Evolutionary conservation across 768 basidiomycete genomes (phyloP), one percentile per base, ranked within the genome.

Genomic region (Tulasnella sp.): DNA sequence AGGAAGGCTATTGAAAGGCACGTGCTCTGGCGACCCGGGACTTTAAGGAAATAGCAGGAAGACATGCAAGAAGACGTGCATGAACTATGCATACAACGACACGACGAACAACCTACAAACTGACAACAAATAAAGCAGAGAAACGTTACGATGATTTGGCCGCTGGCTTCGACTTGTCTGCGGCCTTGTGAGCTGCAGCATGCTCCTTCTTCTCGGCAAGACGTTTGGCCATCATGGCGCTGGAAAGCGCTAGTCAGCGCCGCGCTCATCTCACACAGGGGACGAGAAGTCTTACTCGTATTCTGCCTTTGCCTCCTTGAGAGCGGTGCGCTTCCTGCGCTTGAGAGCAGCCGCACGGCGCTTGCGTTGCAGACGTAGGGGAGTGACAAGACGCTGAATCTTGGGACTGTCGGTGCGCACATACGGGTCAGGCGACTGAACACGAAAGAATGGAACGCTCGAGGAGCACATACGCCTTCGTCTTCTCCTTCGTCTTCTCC

Each of bases 341-440:
- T 95, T 93, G 88, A 98, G 90, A 71, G 95, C 90, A 82, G 88
- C 91, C 84, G 97, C 91, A 89, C 94, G 96, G 83, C 97, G 94
- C 87, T 95, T 93, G 87, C 96, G 94, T 88, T 99, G 97, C 84
- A 98, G 93, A 84, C 96, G 94, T 84, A 94, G 85, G 83, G 97
- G 97, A 72, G 96, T 98, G 83, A 98, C 96, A 80, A 98, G 91
- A 84, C 97, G 92, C 88, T 98, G 96, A 86, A 98, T 98, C 89
- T 97, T 97, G 84, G 97, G 96, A 83, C 95, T 95, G 78, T 27
- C 34, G 46, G 18, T 58, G 10, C 18, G 36, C 44, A 18, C n/a
- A 73, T 7, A 79, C 31, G 19, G 36, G n/a, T 77, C 58, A 77
- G 42, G 14, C 34, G 38, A 19, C 24, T n/a, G 46, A 3, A 14